phyloP scores from a whole-genome alignment of 1,139 yeast genomes.

The Nakaseomyces delphensis region DNA sequence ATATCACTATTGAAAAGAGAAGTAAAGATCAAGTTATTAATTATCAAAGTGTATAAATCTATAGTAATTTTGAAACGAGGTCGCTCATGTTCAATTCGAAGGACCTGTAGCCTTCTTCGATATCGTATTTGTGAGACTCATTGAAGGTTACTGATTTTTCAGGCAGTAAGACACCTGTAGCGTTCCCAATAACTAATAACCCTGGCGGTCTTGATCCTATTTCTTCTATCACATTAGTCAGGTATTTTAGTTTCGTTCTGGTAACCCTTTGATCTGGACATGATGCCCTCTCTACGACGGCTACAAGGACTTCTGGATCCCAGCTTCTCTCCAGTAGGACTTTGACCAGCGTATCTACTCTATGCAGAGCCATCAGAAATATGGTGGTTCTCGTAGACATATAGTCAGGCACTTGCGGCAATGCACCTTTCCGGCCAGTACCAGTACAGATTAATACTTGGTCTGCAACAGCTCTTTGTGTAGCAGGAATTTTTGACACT shows the following conservation, averaged over 20 bases:
- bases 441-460: constrained; percentile 93
- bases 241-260: constrained; percentile 57
- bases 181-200: constrained; percentile 68
- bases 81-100: constrained; percentile 11
- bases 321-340: constrained; percentile 52
- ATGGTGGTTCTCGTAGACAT: constrained; percentile 69
- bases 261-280: constrained; percentile 89
- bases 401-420: constrained; percentile 73
- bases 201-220: constrained; percentile 95
- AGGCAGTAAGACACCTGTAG: constrained; percentile 52
- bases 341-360: constrained; percentile 61
- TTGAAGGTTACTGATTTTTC: constrained; percentile 23
- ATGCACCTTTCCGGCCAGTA: constrained; percentile 79
- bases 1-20: no score
- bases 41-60: not conserved
- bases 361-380: constrained; percentile 83
- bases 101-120: constrained; percentile 52
- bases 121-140: constrained; percentile 27
- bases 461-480: constrained; percentile 88
- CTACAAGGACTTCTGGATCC: constrained; percentile 68
- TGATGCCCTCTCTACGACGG: constrained; percentile 83
- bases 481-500: constrained; percentile 78
- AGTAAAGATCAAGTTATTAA: no score
- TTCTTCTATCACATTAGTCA: constrained; percentile 66
- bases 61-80: not conserved